Conservation (phyloP, 2,329 filamentous ascomycete genomes). For the Talaromyces sp. region DNA sequence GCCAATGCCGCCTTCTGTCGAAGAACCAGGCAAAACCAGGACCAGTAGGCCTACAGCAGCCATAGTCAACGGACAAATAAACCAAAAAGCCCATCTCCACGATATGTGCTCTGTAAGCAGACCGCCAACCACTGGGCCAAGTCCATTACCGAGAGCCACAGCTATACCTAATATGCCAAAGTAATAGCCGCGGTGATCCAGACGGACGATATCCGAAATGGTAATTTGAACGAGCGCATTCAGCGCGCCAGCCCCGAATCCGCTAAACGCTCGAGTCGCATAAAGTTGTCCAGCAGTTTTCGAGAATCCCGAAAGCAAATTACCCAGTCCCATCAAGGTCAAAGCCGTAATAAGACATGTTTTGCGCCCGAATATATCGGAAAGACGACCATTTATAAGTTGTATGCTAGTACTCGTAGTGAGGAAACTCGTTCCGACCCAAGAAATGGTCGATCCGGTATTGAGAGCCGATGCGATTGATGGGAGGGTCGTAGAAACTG, state of each 20-base stretch:
- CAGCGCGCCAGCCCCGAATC: conserved; percentile 56
- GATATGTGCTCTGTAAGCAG: conserved; percentile 25
- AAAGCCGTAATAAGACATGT: conserved; percentile 50
- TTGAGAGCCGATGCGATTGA: not conserved
- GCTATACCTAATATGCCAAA: conserved; percentile 26
- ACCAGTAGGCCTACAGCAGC: not conserved
- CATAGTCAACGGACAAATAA: not conserved
- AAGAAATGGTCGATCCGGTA: conserved; percentile 16
- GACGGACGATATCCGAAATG: conserved; percentile 52
- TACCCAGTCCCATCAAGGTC: conserved; percentile 49
- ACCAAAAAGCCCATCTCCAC: conserved; percentile 28
- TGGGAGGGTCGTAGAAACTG: conserved; percentile 7
- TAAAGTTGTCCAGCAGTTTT: conserved; percentile 52
- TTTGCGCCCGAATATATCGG: conserved; percentile 57
- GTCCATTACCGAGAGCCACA: conserved; percentile 35
- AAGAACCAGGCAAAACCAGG: too few species aligned
- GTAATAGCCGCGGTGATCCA: conserved; percentile 53
- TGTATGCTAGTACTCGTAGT: conserved; percentile 48
- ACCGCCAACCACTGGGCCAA: conserved; percentile 36
- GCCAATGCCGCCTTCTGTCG: too few species aligned
- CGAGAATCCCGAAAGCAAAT: conserved; percentile 54
- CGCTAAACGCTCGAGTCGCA: conserved; percentile 53
- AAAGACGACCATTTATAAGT: conserved; percentile 56
- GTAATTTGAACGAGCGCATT: conserved; percentile 54
- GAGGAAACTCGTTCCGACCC: conserved; percentile 20